Evolutionary conservation across 768 basidiomycete genomes (phyloP).

Genomic region (Leccinum sublutescens): DNA sequence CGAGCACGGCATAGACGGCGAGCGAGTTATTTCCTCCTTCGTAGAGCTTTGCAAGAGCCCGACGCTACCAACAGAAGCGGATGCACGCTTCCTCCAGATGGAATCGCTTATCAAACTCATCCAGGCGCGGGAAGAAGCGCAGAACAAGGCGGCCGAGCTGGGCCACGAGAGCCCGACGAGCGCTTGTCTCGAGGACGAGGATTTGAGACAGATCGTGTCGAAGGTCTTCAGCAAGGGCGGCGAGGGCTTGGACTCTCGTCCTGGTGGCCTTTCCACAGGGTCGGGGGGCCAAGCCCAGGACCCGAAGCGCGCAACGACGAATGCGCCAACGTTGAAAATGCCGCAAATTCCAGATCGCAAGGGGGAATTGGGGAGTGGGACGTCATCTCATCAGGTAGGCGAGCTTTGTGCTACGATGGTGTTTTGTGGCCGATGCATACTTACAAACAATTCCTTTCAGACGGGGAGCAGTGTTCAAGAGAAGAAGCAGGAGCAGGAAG

Average conservation of each 20-base stretch:
- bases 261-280: slow-evolving; percentile 16
- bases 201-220: slow-evolving; percentile 33
- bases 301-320: slow-evolving; percentile 1
- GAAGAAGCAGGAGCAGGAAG: neutral
- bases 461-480: neutral
- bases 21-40: slow-evolving; percentile 52
- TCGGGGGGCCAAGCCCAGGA: slow-evolving; percentile 16
- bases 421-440: neutral
- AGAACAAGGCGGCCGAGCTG: slow-evolving; percentile 34
- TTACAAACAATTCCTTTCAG: neutral
- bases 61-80: slow-evolving; percentile 48
- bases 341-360: slow-evolving; percentile 16
- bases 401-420: too few species aligned
- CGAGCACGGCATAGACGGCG: slow-evolving; percentile 45
- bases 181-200: slow-evolving; percentile 31
- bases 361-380: neutral
- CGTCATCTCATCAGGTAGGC: slow-evolving; percentile 8
- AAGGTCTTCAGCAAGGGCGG: slow-evolving; percentile 30
- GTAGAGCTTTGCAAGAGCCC: slow-evolving; percentile 52
- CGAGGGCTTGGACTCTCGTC: slow-evolving; percentile 14
- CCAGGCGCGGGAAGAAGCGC: slow-evolving; percentile 49
- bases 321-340: neutral
- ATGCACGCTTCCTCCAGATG: slow-evolving; percentile 53
- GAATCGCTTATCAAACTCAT: slow-evolving; percentile 54
- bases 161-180: slow-evolving; percentile 33